Evolutionary conservation across 2,329 filamentous ascomycete genomes (phyloP).

Genomic region (Beauveria sp.): DNA sequence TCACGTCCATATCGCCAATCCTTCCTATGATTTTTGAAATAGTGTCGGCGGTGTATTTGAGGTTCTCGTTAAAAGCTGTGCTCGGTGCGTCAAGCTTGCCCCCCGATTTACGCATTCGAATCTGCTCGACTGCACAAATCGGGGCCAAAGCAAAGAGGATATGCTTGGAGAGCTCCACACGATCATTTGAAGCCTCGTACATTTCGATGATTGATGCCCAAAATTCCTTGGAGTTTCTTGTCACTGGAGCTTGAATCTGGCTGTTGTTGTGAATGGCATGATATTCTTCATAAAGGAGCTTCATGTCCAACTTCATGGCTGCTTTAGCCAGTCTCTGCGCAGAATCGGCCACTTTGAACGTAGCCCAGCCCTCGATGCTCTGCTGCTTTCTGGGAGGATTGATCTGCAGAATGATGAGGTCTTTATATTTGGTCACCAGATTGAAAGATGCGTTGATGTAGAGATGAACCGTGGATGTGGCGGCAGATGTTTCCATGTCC

Average conservation of each 20-base stretch:
- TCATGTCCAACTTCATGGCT: conserved; percentile 41
- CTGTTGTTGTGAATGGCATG: conserved; percentile 54
- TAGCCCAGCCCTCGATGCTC: conserved; percentile 29
- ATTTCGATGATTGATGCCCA: conserved; percentile 47
- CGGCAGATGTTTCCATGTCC: conserved; percentile 34
- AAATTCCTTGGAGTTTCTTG: conserved; percentile 52
- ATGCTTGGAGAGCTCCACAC: conserved; percentile 64
- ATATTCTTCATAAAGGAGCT: conserved; percentile 34
- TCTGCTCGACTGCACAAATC: conserved; percentile 68
- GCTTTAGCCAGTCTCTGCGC: conserved; percentile 44
- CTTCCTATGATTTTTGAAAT: conserved; percentile 71
- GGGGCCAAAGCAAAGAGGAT: conserved; percentile 64
- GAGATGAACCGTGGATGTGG: conserved; percentile 47
- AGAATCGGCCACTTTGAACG: conserved; percentile 34
- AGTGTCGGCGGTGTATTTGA: conserved; percentile 46
- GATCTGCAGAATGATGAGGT: conserved; percentile 43
- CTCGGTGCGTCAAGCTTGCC: conserved; percentile 30
- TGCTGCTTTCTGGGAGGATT: conserved; percentile 18
- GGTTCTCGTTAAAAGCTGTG: conserved; percentile 70
- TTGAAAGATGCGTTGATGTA: conserved; percentile 60
- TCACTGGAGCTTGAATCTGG: conserved; percentile 58
- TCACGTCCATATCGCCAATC: conserved; percentile 65
- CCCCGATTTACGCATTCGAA: conserved; percentile 48
- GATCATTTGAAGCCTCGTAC: conserved; percentile 68
- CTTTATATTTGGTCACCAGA: conserved; percentile 54